Evolutionary conservation across 495 filamentous ascomycete species (phyloP).

Genomic region (Articulospora tetracladia): DNA sequence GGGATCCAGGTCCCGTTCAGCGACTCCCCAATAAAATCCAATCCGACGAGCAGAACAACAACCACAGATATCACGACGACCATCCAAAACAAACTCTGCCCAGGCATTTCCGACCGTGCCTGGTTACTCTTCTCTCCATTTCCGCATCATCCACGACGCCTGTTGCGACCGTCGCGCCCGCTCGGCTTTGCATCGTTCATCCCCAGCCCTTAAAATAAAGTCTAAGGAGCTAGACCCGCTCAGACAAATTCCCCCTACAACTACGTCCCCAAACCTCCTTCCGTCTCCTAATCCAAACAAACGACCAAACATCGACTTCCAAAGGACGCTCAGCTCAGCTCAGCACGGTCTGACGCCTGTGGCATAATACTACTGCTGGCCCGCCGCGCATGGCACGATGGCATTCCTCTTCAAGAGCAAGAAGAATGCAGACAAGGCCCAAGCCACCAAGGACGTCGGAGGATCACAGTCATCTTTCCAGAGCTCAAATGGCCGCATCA

Average conservation of each 20-base stretch:
- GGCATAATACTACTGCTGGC: conserved; percentile 21
- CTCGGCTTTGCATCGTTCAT: neutral
- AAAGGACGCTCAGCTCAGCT: neutral
- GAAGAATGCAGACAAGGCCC: conserved; percentile 47
- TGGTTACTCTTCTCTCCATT: no score
- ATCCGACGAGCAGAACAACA: no score
- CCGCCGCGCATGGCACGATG: conserved; percentile 45
- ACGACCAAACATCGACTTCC: conserved; percentile 3
- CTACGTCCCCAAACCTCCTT: conserved; percentile 4
- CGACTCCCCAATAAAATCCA: no score
- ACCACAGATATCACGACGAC: no score
- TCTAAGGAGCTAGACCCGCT: conserved; percentile 6
- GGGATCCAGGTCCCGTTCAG: no score
- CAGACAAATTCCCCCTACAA: conserved; percentile 16
- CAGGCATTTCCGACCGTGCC: no score
- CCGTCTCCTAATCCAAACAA: neutral
- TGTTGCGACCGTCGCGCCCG: neutral
- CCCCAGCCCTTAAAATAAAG: neutral
- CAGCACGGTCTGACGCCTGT: neutral
- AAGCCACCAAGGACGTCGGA: conserved; percentile 21
- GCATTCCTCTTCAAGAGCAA: conserved; percentile 72
- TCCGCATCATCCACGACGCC: no score
- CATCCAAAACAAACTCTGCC: no score
- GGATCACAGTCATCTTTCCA: conserved; percentile 26
- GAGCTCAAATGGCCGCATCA: conserved; percentile 17